Conservation (phyloP, 345 rosid species). For the Excoecaria agallocha region DNA sequence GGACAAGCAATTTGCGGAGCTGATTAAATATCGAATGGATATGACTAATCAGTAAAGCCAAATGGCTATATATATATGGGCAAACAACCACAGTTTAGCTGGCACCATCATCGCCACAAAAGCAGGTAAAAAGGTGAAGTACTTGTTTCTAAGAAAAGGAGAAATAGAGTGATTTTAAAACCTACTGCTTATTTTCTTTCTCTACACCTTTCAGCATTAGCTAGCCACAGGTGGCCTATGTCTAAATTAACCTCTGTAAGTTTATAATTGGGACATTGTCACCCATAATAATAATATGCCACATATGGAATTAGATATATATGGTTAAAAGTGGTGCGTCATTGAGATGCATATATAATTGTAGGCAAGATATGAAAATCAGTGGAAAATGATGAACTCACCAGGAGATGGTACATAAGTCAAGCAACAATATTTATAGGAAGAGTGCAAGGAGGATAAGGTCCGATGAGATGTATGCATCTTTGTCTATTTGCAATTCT, state of each 20-base stretch:
- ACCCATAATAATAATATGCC: too few species aligned
- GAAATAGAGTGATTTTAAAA: too few species aligned
- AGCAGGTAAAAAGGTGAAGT: background rate
- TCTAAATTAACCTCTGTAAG: too few species aligned
- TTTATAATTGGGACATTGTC: too few species aligned
- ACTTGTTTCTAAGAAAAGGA: slow-evolving; percentile 10
- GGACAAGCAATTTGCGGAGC: background rate
- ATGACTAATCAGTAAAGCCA: background rate
- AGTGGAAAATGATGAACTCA: slow-evolving; percentile 13
- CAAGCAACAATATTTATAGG: background rate
- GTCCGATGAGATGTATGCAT: background rate
- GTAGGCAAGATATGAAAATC: background rate
- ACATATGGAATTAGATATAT: too few species aligned
- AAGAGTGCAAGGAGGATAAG: background rate
- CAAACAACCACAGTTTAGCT: background rate
- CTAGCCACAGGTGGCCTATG: background rate
- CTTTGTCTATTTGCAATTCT: too few species aligned
- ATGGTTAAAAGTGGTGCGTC: background rate
- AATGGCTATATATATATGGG: background rate
- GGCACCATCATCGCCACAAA: background rate
- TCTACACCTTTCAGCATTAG: background rate
- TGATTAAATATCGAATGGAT: background rate
- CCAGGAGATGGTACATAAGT: background rate
- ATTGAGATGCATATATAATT: background rate
- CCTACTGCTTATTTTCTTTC: too few species aligned